Percentiles rank a stretch among this genome's conserved stretches.
phyloP scores from a whole-genome alignment of 176 grass and related monocot species.

The Eragrostis nindensis region DNA sequence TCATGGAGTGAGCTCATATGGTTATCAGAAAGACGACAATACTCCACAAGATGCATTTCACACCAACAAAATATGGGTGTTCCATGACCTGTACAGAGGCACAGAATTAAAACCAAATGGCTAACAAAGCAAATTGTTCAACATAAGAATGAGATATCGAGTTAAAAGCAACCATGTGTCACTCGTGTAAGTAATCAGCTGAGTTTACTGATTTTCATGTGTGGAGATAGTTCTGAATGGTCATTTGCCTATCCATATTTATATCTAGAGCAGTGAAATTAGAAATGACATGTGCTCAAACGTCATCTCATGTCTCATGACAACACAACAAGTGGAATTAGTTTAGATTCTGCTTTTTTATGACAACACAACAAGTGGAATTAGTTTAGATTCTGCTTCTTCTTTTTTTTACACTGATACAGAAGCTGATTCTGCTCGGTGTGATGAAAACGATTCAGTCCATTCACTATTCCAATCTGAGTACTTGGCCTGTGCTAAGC shows the following conservation, averaged over 20 bases:
- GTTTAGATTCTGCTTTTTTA: too few species aligned
- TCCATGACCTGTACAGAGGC: too few species aligned
- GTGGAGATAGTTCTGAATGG: background rate
- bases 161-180: background rate
- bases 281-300: background rate
- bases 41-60: background rate
- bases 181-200: background rate
- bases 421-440: background rate
- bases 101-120: too few species aligned
- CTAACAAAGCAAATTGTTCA: background rate
- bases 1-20: conserved; percentile 7
- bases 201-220: background rate
- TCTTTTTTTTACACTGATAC: too few species aligned
- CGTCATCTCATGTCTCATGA: background rate
- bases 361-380: background rate
- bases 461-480: background rate
- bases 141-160: background rate
- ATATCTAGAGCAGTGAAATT: background rate
- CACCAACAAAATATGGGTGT: background rate
- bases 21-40: background rate
- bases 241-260: background rate
- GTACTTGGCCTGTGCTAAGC: background rate
- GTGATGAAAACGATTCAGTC: too few species aligned
- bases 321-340: background rate
- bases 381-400: too few species aligned